Base-by-base conservation (phyloP, 2,329 filamentous ascomycete species). In the Calonectria ilicicola region DNA sequence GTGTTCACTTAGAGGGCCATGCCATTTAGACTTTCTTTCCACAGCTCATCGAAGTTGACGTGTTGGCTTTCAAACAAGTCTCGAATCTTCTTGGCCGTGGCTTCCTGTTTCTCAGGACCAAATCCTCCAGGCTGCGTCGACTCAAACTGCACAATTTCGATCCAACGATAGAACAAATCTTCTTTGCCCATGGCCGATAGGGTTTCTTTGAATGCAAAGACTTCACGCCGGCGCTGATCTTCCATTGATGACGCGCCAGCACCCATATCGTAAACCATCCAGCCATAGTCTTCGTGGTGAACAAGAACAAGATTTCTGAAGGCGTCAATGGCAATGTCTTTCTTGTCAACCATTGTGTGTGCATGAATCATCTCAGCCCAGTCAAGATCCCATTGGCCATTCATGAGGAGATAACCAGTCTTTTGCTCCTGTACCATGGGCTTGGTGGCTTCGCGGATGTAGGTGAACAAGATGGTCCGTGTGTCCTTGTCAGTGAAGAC, bases 71-170 rank as follows among this genome's bases (percentile, higher is more conserved):
- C 88, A 81, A 98, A 98, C 81, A 97, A 86, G 46, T 91, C 89
- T 79, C 93, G 91, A 63, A 96, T 94, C 84, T 95, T 92, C 75
- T 91, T 86, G 71, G 95, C 94, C 1, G 94, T 93, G 51, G 87
- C 89, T 69, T 90, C 87, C 84, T 98, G 95, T 79, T 91, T 89
- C 81, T 95, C 93, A 0, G 88, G 86, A 1, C 93, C 94, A 80
- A 98, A 97, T 0, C 94, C 94, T 21, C 93, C 94, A 0, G 95
- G 94, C 76, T 90, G 90, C 42, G 92, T 93, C 49, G 94, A 93
- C 84, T 98, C 95, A 80, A 92, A 97, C 84, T 98, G 95, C 63
- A 98, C 92, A 80, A 97, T 90, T 86, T 98, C 96, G 62, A 98
- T 94, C 95, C 95, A 98, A 68, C 93, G 91, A 85, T 94, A 98